These are phyloP conservation scores for Phanerochaete sordida DNA, from an alignment of 768 basidiomycete genomes.

Conservation along the genomic window DNA sequence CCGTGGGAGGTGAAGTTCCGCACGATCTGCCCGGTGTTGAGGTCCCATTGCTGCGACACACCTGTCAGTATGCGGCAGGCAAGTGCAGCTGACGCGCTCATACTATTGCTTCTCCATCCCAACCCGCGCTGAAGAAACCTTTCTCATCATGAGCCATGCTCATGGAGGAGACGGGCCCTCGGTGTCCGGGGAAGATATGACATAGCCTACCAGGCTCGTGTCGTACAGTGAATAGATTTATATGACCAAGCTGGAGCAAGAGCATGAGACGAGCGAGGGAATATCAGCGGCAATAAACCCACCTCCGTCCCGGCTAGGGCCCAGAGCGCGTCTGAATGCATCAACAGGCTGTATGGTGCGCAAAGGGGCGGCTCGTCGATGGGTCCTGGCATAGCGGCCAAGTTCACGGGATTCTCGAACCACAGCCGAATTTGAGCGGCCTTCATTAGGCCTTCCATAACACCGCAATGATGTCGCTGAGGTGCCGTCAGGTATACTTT, in stretches of 20 bases:
- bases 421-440: conserved; percentile 82
- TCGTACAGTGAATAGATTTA: conserved; percentile 90
- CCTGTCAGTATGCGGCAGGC: background rate
- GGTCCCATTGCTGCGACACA: conserved; percentile 86
- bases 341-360: conserved; percentile 86
- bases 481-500: conserved; percentile 84
- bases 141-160: conserved; percentile 79
- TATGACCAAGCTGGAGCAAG: conserved; percentile 69
- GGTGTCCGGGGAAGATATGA: conserved; percentile 73
- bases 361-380: conserved; percentile 53
- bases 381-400: conserved; percentile 22
- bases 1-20: conserved; percentile 80
- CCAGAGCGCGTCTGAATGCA: conserved; percentile 95
- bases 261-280: background rate
- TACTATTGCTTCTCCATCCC: conserved; percentile 90
- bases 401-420: conserved; percentile 74
- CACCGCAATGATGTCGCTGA: conserved; percentile 83
- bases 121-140: conserved; percentile 85
- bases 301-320: conserved; percentile 85
- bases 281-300: conserved; percentile 11
- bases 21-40: conserved; percentile 81
- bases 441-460: conserved; percentile 91
- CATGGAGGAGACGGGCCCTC: conserved; percentile 82
- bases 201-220: conserved; percentile 84
- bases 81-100: conserved; percentile 27